These are phyloP conservation scores for Rhizophagus sp. DNA, from an alignment of 192 early-diverging fungal species.

Conservation along the genomic window DNA sequence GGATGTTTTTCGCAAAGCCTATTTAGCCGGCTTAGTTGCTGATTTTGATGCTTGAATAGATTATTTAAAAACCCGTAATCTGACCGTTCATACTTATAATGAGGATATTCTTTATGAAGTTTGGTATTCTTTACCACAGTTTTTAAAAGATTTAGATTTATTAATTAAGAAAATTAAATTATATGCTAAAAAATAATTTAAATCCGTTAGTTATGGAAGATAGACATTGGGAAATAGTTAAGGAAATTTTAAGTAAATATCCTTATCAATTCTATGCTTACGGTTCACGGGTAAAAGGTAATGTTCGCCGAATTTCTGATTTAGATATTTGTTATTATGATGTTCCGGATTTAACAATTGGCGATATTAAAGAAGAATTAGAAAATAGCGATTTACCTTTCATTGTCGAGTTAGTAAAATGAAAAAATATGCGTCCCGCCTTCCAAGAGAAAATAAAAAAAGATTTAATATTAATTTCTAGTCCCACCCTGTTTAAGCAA, in stretches of 20 bases:
- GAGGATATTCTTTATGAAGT: neutral
- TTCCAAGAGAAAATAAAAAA: neutral
- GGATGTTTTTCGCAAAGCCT: neutral
- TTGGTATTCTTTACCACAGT: neutral
- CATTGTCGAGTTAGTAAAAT: constrained; percentile 8
- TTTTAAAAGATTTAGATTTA: neutral
- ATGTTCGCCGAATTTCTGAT: neutral
- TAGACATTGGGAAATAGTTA: constrained; percentile 8
- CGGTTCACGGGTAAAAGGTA: constrained; percentile 15
- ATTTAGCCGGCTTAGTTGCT: neutral
- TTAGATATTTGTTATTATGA: constrained; percentile 22
- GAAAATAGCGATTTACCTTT: constrained; percentile 8
- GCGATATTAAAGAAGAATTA: neutral
- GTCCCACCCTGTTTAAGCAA: too few species aligned
- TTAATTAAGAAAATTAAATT: constrained; percentile 17
- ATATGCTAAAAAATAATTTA: neutral
- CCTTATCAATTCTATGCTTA: constrained; percentile 16
- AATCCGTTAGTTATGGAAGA: neutral
- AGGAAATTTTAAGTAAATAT: constrained; percentile 16
- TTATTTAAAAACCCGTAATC: neutral
- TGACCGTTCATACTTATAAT: constrained; percentile 14
- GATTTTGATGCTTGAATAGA: neutral
- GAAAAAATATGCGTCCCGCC: constrained; percentile 7
- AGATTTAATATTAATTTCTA: neutral
- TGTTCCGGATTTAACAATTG: neutral